Percentiles rank a stretch among this genome's conserved stretches.
phyloP scores from a whole-genome alignment of 2,329 filamentous ascomycete genomes.

The Falciphora oryzae region DNA sequence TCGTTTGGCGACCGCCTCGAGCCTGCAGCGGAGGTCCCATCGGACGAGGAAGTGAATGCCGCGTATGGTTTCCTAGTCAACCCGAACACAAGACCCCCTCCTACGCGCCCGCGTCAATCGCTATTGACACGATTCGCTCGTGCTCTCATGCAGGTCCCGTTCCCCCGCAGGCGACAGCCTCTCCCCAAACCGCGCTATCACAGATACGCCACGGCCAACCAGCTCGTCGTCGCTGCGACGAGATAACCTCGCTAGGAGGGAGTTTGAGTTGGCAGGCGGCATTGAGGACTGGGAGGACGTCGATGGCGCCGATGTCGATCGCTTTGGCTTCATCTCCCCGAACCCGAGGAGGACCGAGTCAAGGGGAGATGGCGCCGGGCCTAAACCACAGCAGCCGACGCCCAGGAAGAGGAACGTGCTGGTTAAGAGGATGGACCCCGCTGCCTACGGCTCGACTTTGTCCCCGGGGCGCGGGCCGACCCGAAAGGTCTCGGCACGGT shows the following conservation, averaged over 20 bases:
- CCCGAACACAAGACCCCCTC: slow-evolving; percentile 17
- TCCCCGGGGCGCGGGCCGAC: slow-evolving; percentile 40
- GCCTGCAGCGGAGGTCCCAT: slow-evolving; percentile 44
- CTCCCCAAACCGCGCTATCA: slow-evolving; percentile 23
- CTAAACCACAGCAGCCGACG: slow-evolving; percentile 30
- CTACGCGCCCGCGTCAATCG: slow-evolving; percentile 13
- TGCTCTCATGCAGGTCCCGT: slow-evolving; percentile 13
- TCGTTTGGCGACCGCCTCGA: slow-evolving; percentile 41
- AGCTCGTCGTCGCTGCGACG: slow-evolving; percentile 38
- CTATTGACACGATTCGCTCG: slow-evolving; percentile 20
- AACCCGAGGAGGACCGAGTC: slow-evolving; percentile 36
- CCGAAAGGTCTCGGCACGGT: slow-evolving; percentile 52
- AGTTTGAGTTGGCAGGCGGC: slow-evolving; percentile 49
- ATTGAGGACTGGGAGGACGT: slow-evolving; percentile 65
- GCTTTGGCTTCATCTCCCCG: slow-evolving; percentile 61
- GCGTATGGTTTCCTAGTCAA: slow-evolving; percentile 51
- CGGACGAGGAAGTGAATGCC: slow-evolving; percentile 47
- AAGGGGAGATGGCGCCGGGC: slow-evolving; percentile 23
- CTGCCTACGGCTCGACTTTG: slow-evolving; percentile 29
- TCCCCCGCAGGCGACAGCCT: slow-evolving; percentile 15
- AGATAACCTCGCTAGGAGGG: slow-evolving; percentile 32
- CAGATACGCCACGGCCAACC: slow-evolving; percentile 34
- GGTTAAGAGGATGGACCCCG: slow-evolving; percentile 31
- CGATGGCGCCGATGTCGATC: slow-evolving; percentile 54
- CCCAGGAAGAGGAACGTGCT: slow-evolving; percentile 42